These are phyloP conservation scores for Phytophthora pluvialis DNA, from an alignment of 352 stramenopile species.

Conservation along the genomic window DNA sequence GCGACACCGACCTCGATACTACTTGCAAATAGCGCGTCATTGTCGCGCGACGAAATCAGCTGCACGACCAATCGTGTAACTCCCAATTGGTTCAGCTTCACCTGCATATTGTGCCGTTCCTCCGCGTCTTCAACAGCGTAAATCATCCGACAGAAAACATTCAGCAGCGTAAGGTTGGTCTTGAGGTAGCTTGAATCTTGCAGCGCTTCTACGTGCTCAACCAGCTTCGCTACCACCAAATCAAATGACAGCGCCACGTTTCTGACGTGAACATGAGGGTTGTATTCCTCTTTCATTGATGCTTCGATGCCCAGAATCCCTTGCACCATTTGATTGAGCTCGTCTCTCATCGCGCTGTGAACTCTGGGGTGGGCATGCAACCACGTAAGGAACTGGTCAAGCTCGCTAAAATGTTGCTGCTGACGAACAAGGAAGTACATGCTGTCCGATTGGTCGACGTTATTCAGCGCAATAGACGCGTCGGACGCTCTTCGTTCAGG, in stretches of 20 bases:
- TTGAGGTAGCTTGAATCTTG: constrained; percentile 66
- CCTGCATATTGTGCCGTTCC: constrained; percentile 65
- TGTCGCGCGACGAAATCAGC: constrained; percentile 58
- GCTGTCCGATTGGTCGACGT: constrained; percentile 8
- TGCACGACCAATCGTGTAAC: constrained; percentile 73
- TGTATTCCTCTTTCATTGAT: constrained; percentile 54
- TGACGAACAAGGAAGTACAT: constrained; percentile 16
- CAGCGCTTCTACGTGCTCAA: constrained; percentile 63
- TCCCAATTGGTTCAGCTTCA: constrained; percentile 67
- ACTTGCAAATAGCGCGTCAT: constrained; percentile 60
- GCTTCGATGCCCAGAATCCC: constrained; percentile 62
- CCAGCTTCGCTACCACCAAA: constrained; percentile 65
- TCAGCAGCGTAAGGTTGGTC: constrained; percentile 71
- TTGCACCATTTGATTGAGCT: constrained; percentile 79
- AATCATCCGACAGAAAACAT: constrained; percentile 81
- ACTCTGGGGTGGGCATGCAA: constrained; percentile 48
- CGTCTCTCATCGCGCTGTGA: constrained; percentile 58
- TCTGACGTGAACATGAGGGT: constrained; percentile 45
- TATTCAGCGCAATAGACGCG: not conserved
- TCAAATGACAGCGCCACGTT: constrained; percentile 68
- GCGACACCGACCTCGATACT: constrained; percentile 71
- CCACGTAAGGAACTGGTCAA: constrained; percentile 54
- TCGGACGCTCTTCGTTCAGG: constrained; percentile 23
- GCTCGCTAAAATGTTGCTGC: constrained; percentile 50
- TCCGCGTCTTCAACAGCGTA: constrained; percentile 61